Evolutionary conservation across 352 stramenopile genomes (phyloP).

Genomic region (Phytophthora pistaciae): DNA sequence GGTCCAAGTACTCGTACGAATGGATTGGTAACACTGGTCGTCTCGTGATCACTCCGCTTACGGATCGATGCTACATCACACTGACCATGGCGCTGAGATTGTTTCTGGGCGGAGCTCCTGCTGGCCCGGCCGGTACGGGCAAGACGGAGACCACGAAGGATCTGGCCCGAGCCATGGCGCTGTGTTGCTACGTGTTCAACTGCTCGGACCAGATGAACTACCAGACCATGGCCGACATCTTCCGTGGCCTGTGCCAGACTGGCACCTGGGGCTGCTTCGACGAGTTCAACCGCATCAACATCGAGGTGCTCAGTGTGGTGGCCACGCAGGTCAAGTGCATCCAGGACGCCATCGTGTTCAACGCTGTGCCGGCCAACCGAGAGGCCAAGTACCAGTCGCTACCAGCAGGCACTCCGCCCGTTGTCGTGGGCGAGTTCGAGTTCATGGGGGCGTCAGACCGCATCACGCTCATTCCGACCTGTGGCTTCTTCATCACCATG

Average conservation of each 20-base stretch:
- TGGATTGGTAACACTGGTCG: constrained; percentile 92
- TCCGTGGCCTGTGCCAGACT: constrained; percentile 85
- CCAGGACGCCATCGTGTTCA: constrained; percentile 85
- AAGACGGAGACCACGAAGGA: constrained; percentile 92
- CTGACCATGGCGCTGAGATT: constrained; percentile 96
- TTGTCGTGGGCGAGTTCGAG: constrained; percentile 88
- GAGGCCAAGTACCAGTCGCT: constrained; percentile 95
- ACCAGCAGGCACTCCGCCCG: constrained; percentile 93
- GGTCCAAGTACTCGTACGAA: constrained; percentile 94
- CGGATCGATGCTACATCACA: constrained; percentile 98
- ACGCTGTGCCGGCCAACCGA: constrained; percentile 94
- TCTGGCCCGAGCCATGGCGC: constrained; percentile 83
- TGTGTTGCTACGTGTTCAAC: constrained; percentile 93
- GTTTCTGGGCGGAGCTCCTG: constrained; percentile 96
- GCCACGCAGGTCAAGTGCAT: constrained; percentile 90
- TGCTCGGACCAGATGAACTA: constrained; percentile 93
- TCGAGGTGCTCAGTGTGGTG: constrained; percentile 89
- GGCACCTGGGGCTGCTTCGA: constrained; percentile 91
- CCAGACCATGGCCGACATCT: constrained; percentile 91
- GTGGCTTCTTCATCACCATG: constrained; percentile 97
- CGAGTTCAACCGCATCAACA: constrained; percentile 92
- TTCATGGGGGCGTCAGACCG: constrained; percentile 90
- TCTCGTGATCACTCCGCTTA: constrained; percentile 96
- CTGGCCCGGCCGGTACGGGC: constrained; percentile 93
- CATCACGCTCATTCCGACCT: constrained; percentile 89